These are phyloP conservation scores for Tulasnella sp. DNA, from an alignment of 768 basidiomycete genomes.

Conservation along the genomic window DNA sequence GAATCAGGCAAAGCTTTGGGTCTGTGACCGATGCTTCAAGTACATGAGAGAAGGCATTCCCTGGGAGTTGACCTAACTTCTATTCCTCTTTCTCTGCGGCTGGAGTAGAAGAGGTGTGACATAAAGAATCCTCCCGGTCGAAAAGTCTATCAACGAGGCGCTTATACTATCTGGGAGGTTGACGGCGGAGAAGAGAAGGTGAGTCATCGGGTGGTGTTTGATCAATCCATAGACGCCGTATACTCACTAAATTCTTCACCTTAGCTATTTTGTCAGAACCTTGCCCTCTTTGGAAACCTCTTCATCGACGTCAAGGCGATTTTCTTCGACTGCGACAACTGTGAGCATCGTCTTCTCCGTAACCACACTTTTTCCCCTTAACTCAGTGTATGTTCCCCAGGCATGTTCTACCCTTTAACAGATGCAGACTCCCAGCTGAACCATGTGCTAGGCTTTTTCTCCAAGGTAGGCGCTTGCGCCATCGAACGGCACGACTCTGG, in stretches of 20 bases:
- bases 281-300: conserved; percentile 94
- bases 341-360: conserved; percentile 44
- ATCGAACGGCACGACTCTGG: too few species aligned
- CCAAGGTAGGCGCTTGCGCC: conserved; percentile 47
- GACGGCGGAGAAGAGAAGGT: conserved; percentile 87
- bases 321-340: conserved; percentile 85
- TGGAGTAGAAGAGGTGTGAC: conserved; percentile 60
- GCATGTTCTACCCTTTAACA: conserved; percentile 89
- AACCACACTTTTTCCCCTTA: neutral
- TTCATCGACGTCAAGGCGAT: conserved; percentile 98
- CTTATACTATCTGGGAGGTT: conserved; percentile 91
- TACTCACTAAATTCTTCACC: neutral
- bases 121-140: conserved; percentile 74
- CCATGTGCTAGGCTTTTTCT: conserved; percentile 75
- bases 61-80: conserved; percentile 49
- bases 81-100: neutral
- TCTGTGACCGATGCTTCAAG: conserved; percentile 94
- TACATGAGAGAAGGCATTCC: conserved; percentile 75
- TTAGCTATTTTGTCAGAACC: conserved; percentile 93
- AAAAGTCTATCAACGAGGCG: conserved; percentile 86
- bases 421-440: conserved; percentile 76
- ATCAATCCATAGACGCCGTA: too few species aligned
- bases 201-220: neutral
- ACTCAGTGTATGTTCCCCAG: conserved; percentile 39
- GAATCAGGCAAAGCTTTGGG: conserved; percentile 56